Evolutionary conservation across 768 basidiomycete genomes (phyloP).

Genomic region (Rhizopogon rudus): DNA sequence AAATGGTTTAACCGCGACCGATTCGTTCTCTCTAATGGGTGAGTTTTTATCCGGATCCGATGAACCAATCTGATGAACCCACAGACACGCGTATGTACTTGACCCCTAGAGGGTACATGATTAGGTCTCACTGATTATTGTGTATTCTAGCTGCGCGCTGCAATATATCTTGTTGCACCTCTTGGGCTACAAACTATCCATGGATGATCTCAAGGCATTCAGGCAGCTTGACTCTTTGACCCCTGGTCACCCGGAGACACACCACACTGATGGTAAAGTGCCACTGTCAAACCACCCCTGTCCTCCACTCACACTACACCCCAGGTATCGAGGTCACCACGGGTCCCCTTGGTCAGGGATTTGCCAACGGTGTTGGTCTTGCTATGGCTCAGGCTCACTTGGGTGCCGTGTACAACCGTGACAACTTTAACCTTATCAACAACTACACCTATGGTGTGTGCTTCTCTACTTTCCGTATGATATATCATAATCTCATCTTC

Average conservation of each 20-base stretch:
- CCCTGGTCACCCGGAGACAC: conserved; percentile 87
- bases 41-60: conserved; percentile 23
- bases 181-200: conserved; percentile 83
- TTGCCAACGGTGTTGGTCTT: conserved; percentile 89
- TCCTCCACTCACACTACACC: conserved; percentile 2
- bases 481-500: conserved; percentile 4
- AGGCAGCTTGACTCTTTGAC: conserved; percentile 87
- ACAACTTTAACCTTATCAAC: conserved; percentile 73
- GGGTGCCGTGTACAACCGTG: conserved; percentile 86
- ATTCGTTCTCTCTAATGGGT: conserved; percentile 96
- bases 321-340: conserved; percentile 87
- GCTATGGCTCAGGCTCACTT: conserved; percentile 93
- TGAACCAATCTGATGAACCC: conserved; percentile 4
- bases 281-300: background rate
- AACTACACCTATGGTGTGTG: conserved; percentile 82
- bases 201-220: conserved; percentile 93
- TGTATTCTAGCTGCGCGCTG: conserved; percentile 68
- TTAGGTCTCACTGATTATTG: conserved; percentile 4
- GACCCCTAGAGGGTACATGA: conserved; percentile 2
- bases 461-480: background rate
- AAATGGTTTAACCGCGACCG: conserved; percentile 97
- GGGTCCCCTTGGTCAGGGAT: conserved; percentile 93
- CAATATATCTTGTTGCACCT: conserved; percentile 93
- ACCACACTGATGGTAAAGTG: conserved; percentile 55
- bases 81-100: conserved; percentile 68